Percentiles rank a stretch among this genome's conserved stretches.
Conservation (phyloP, 2,329 filamentous ascomycete species). For the Aspergillus carbonarius region DNA sequence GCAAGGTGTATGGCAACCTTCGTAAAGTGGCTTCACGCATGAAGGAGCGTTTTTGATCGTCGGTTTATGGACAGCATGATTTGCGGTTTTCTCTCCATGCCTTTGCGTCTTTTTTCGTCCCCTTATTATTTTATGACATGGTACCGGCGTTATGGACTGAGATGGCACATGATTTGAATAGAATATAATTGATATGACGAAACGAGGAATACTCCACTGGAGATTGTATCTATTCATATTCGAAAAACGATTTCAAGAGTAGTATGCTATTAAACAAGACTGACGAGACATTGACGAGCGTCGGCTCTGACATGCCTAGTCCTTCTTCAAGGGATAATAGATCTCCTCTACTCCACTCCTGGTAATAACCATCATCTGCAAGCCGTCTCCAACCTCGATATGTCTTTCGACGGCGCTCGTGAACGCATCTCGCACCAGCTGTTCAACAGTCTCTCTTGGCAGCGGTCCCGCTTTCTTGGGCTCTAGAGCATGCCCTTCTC, state of each 20-base stretch:
- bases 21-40: constrained; percentile 82
- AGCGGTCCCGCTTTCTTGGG: constrained; percentile 62
- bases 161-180: constrained; percentile 12
- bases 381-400: constrained; percentile 94
- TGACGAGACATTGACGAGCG: constrained; percentile 4
- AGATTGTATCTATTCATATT: constrained; percentile 12
- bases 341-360: constrained; percentile 84
- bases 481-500: constrained; percentile 75
- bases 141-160: constrained; percentile 31
- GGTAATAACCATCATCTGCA: constrained; percentile 95
- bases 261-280: constrained; percentile 9
- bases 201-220: constrained; percentile 4
- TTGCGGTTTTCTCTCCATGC: constrained; percentile 10
- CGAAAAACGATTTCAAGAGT: constrained; percentile 7
- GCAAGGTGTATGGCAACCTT: constrained; percentile 47
- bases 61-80: not conserved
- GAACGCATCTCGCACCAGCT: constrained; percentile 93
- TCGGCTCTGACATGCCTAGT: constrained; percentile 54
- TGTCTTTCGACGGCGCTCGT: constrained; percentile 97
- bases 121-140: constrained; percentile 23
- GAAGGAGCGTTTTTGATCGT: constrained; percentile 84
- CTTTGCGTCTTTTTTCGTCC: constrained; percentile 7
- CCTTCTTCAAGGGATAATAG: constrained; percentile 81
- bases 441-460: constrained; percentile 71
- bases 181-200: constrained; percentile 18